Evolutionary conservation across 441 rosid species (phyloP), one percentile per base, ranked within the genome.

Genomic region (Gossypium aridum): DNA sequence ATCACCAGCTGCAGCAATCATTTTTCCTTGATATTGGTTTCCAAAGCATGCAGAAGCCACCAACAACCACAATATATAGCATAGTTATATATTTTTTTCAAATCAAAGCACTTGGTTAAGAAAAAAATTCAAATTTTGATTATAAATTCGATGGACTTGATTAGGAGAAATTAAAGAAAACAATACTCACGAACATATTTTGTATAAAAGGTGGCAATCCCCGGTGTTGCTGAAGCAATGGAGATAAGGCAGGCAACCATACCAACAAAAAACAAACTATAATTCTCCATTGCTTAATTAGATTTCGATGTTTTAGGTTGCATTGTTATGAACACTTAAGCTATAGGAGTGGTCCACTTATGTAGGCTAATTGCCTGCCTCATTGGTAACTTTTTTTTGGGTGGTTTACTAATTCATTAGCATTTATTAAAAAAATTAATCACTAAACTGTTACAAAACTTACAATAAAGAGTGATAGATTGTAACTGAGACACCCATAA

Each of bases 1-100:
- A 13, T 78, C 78, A 0, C 74, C 16, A 4, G 78, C 84, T 0
- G 75, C 84, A 0, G 72, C 85, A 4, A 85, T 49, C 77, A 63
- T 54, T 0, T 0, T 45, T 10, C 83, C 85, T 3, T 23, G 0
- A 17, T 9, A 13, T 7, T 31, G 37, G 23, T 37, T 59, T 2
- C 67, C 81, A 10, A 6, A 72, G 20, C 83, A 83, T 5, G 78
- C 80, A 20, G 81, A 77, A 4, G 75, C 72, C 73, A 26, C 28
- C 0, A 7, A n/a, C 28, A 39, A 25, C n/a, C 2, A 26, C 3
- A 23, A 47, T 2, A 26, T 3, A 49, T 49, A 49, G 3, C 47
- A 72, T 3, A 8, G 4, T 20, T 49, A 49, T 49, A 13, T 20
- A 22, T 13, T 6, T n/a, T 1, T 31, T 31, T 31, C 37, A 31